Conservation (phyloP, 2,329 filamentous ascomycete species). For the Macrophomina phaseolina region DNA sequence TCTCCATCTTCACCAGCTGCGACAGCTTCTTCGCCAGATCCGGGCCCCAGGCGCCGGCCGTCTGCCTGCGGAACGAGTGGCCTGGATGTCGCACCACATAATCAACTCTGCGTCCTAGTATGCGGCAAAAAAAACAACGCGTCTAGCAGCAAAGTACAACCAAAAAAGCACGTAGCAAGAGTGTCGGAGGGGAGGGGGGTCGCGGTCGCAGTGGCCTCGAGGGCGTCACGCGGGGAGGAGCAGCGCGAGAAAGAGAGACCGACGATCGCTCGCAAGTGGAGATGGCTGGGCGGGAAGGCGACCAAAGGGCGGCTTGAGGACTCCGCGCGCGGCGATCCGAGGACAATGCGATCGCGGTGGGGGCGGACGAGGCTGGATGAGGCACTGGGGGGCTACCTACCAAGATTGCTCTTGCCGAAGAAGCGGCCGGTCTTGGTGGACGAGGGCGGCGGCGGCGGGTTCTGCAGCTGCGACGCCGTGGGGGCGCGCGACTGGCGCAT, state of each 20-base stretch:
- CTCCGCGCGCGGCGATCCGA: slow-evolving; percentile 15
- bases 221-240: background rate
- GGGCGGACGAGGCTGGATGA: background rate
- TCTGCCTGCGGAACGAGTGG: slow-evolving; percentile 73
- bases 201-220: background rate
- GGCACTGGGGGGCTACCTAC: slow-evolving; percentile 60
- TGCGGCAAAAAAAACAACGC: background rate
- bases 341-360: slow-evolving; percentile 13
- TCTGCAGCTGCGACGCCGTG: slow-evolving; percentile 89
- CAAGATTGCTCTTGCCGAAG: slow-evolving; percentile 84
- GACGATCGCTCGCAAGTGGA: background rate
- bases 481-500: slow-evolving; percentile 98
- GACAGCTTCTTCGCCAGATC: slow-evolving; percentile 98
- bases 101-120: slow-evolving; percentile 23
- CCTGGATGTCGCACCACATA: slow-evolving; percentile 51
- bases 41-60: slow-evolving; percentile 77
- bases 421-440: slow-evolving; percentile 89
- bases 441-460: slow-evolving; percentile 88
- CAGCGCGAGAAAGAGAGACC: no score
- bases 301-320: background rate
- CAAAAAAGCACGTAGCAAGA: slow-evolving; percentile 1
- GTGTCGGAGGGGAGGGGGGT: background rate
- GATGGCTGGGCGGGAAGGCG: background rate
- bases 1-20: slow-evolving; percentile 99
- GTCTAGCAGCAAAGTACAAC: slow-evolving; percentile 17